Base-by-base conservation (phyloP, 495 filamentous ascomycete genomes). In the Tuber brumale region DNA sequence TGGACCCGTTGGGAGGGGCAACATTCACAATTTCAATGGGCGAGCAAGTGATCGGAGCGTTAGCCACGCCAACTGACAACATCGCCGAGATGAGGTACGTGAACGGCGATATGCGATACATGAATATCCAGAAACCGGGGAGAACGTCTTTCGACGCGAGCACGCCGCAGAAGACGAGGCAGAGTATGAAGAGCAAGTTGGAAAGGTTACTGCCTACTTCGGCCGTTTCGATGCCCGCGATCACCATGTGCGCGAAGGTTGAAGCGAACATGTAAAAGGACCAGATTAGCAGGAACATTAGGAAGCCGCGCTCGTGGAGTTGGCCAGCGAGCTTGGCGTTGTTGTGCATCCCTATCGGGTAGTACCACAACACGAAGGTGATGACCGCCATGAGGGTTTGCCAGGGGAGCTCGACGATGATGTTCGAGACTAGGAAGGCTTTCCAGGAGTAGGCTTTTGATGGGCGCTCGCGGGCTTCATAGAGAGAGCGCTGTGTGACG, bases 381-480 rank as follows among this genome's bases (percentile, higher is more conserved):
- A 91, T 77, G 18, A 90, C 84, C 18, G 87, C 90, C 9, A 89
- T 86, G 35, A 93, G 74, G 43, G 91, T 86, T 61, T 90, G 88
- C 81, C 90, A 94, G 0, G 92, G 92, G 6, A 94, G 86, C 81
- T 94, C 92, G 75, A 91, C 89, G 43, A 91, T 45, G 77, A 94
- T 88, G 71, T 90, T 89, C 75, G 89, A 87, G 37, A 90, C 85
- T 19, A 92, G 84, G 83, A 94, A 94, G 0, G 89, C 89, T 21
- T 86, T 85, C 92, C 92, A 94, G 39, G 87, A 89, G 83, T 95
- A 95, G 8, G 89, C 88, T 77, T 91, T 92, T 31, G 88, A 89
- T 7, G 89, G 90, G 0, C 88, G 85, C 83, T 95, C 93, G 51
- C 92, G 89, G 10, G 89, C 89, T 81, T 92, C 88, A 81, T 91